Percentiles rank a stretch among this genome's conserved stretches.
phyloP scores from a whole-genome alignment of 441 rosid genomes.

The Erysimum pusillum region DNA sequence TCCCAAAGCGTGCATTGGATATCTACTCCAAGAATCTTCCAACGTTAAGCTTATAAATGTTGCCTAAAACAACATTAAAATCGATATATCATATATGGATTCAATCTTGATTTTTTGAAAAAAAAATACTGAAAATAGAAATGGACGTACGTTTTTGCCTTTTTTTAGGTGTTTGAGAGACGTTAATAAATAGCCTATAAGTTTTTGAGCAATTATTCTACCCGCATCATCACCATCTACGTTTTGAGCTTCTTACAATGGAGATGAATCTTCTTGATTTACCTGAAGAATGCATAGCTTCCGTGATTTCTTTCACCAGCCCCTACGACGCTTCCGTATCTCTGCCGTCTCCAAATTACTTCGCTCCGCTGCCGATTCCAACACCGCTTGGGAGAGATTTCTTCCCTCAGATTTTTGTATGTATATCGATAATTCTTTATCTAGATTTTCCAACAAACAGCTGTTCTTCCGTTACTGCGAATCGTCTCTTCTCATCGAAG shows the following conservation, averaged over 20 bases:
- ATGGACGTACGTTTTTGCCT: neutral
- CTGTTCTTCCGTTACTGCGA: slow-evolving; percentile 29
- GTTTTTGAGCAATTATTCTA: neutral
- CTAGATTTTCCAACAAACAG: slow-evolving; percentile 23
- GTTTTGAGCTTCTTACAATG: neutral
- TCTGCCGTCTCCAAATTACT: slow-evolving; percentile 33
- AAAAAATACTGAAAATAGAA: neutral
- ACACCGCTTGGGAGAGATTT: slow-evolving; percentile 33
- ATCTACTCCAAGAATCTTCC: no score
- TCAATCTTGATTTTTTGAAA: no score
- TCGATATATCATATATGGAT: no score
- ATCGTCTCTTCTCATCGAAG: slow-evolving; percentile 8
- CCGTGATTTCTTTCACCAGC: slow-evolving; percentile 35
- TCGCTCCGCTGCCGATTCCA: slow-evolving; percentile 21
- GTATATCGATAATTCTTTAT: slow-evolving; percentile 12
- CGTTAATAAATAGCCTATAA: neutral
- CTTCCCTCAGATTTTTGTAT: slow-evolving; percentile 4
- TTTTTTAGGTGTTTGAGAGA: neutral
- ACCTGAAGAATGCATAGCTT: slow-evolving; percentile 39
- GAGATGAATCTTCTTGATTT: slow-evolving; percentile 34
- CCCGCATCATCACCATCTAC: neutral
- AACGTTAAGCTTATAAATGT: no score
- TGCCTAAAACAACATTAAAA: no score
- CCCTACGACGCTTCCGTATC: slow-evolving; percentile 33
- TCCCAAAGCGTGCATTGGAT: no score